Evolutionary conservation across 306 rosid genomes (phyloP).

Genomic region (Quercus parvula): DNA sequence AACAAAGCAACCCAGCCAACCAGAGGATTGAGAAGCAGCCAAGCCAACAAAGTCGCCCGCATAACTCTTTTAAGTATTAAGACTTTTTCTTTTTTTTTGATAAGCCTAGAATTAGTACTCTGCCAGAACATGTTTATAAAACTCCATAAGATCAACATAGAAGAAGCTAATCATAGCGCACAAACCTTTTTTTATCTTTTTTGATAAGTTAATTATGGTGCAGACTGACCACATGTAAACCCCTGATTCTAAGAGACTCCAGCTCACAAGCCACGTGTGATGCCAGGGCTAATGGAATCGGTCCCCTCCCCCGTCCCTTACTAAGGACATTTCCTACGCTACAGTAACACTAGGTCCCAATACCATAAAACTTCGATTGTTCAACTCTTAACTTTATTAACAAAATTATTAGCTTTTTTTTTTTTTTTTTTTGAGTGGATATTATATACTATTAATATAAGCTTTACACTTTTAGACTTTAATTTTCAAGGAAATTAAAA

Average conservation of each 20-base stretch:
- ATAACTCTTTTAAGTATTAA: no score
- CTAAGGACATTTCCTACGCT: neutral
- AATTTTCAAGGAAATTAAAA: neutral
- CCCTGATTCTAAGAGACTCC: constrained; percentile 13
- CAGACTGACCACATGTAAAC: constrained; percentile 4
- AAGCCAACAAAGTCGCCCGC: neutral
- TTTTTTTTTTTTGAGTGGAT: neutral
- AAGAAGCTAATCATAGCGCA: neutral
- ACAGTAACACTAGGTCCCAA: neutral
- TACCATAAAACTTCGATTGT: neutral
- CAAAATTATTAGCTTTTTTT: neutral
- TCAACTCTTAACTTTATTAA: neutral
- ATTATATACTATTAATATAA: neutral
- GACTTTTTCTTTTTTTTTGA: no score
- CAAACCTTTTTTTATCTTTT: neutral
- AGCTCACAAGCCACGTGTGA: constrained; percentile 30
- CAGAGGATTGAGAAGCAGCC: neutral
- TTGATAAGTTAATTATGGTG: neutral
- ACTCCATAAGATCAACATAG: neutral
- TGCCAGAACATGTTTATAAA: neutral
- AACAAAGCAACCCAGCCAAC: neutral
- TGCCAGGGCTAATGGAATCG: constrained; percentile 6
- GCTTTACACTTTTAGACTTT: neutral
- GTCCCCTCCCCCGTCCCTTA: neutral
- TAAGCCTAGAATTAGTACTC: neutral